Base-by-base conservation (phyloP, 352 stramenopile species). In the Blastocystis sp. region DNA sequence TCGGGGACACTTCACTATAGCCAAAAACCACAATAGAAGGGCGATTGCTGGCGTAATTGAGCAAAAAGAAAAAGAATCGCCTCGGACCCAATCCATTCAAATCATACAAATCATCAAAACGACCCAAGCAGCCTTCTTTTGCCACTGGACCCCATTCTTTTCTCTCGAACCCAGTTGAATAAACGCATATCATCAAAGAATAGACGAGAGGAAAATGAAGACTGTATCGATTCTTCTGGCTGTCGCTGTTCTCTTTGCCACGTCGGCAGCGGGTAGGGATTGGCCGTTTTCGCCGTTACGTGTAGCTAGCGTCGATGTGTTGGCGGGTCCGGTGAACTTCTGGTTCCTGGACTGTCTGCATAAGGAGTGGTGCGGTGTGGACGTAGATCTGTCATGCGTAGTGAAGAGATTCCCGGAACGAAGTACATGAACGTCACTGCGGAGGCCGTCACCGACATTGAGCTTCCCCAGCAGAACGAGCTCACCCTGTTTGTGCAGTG, bases 241-340 rank as follows among this genome's bases (percentile, higher is more conserved):
- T 48, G 43, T 65, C 66, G 43, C 21, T 52, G 3, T 81, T 45
- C 7, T 81, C 7, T 19, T 65, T 9, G 9, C 48, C 28, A 21
- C 59, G 42, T 24, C 24, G 24, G 24, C 54, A 17, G 71, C 71
- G 66, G 71, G 71, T 81, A 45, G 3, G 71, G 43, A 66, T 81
- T 81, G 43, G 48, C n/a, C 28, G n/a, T 21, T 2, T 63, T 81
- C n/a, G 11, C 21, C 43, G 24, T 43, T 28, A 19, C 21, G 7
- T 48, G 40, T 65, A 81, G 71, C 66, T 45, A 21, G 66, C 43
- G 71, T 81, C 48, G 45, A 63, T 54, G 45, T 81, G 21, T 24
- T 52, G n/a, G 43, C 48, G 10, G 71, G 71, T 63, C 71, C 71
- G 64, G 71, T 81, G 42, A 81, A 81, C 43, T 81, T 81, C 48